These are phyloP conservation scores for Trapa incisa DNA, from an alignment of 345 rosid genomes.

Conservation along the genomic window DNA sequence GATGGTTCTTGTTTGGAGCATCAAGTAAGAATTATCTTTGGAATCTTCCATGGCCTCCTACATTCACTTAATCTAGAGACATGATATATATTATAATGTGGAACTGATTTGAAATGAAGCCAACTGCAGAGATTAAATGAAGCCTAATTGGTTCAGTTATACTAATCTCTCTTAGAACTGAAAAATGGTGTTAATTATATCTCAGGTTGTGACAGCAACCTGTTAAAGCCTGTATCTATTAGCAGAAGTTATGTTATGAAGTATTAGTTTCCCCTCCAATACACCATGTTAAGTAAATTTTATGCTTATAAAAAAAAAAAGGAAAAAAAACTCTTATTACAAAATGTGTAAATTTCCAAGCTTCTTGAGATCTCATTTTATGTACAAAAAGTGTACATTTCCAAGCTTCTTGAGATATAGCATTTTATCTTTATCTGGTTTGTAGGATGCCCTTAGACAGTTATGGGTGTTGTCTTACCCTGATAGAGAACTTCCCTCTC, in stretches of 20 bases:
- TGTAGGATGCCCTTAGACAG: slow-evolving; percentile 74
- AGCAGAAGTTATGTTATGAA: too few relatives aligned
- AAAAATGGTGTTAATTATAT: neutral
- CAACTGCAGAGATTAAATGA: neutral
- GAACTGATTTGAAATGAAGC: neutral
- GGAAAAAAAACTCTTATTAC: too few relatives aligned
- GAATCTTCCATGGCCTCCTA: neutral
- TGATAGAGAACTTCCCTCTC: slow-evolving; percentile 67
- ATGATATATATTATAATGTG: neutral
- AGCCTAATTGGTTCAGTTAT: neutral
- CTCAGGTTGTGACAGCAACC: neutral
- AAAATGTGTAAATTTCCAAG: too few relatives aligned
- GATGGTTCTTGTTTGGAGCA: slow-evolving; percentile 75
- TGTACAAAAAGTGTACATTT: neutral
- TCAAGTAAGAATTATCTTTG: slow-evolving; percentile 41
- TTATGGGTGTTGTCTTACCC: slow-evolving; percentile 89
- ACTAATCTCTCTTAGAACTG: neutral
- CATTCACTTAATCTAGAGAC: neutral
- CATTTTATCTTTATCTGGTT: neutral
- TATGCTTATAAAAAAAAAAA: too few relatives aligned
- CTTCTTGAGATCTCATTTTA: neutral
- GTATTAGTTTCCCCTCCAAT: neutral
- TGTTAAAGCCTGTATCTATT: neutral
- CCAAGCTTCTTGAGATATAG: neutral
- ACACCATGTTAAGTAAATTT: neutral